Conservation (phyloP, 1,284 basidiomycete species). For the Moniliophthora roreri region DNA sequence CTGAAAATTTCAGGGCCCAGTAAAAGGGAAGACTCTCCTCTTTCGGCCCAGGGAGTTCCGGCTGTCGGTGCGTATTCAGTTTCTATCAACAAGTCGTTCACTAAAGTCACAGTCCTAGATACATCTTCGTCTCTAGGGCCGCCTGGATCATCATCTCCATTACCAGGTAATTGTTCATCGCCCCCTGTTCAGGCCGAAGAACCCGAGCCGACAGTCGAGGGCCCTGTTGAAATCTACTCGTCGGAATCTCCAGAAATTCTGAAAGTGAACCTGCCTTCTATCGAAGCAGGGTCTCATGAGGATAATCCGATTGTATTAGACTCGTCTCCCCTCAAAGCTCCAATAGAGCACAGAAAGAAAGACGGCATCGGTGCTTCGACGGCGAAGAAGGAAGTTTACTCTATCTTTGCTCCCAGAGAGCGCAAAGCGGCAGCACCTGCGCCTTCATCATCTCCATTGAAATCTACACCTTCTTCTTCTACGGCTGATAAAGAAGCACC, state of each 20-base stretch:
- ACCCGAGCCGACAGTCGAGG: neutral
- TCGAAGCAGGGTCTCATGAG: slow-evolving; percentile 8
- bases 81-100: no score
- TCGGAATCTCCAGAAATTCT: neutral
- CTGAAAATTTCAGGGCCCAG: neutral
- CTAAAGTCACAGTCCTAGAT: no score
- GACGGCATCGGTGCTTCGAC: neutral
- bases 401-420: slow-evolving; percentile 30
- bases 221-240: neutral
- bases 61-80: no score
- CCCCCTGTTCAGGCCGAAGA: no score
- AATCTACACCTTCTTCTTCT: slow-evolving; percentile 25
- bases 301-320: slow-evolving; percentile 45
- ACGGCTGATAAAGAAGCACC: slow-evolving; percentile 28
- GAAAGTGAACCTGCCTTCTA: slow-evolving; percentile 2
- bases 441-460: slow-evolving; percentile 14
- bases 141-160: no score
- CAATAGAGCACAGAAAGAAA: slow-evolving; percentile 15
- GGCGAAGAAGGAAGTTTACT: slow-evolving; percentile 21
- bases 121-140: no score
- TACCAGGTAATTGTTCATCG: no score
- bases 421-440: neutral
- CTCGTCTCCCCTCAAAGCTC: slow-evolving; percentile 36
- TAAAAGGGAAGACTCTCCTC: neutral
- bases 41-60: no score